phyloP scores from a whole-genome alignment of 129 eudicot genomes.

The Pseudognaphalium luteoalbum region DNA sequence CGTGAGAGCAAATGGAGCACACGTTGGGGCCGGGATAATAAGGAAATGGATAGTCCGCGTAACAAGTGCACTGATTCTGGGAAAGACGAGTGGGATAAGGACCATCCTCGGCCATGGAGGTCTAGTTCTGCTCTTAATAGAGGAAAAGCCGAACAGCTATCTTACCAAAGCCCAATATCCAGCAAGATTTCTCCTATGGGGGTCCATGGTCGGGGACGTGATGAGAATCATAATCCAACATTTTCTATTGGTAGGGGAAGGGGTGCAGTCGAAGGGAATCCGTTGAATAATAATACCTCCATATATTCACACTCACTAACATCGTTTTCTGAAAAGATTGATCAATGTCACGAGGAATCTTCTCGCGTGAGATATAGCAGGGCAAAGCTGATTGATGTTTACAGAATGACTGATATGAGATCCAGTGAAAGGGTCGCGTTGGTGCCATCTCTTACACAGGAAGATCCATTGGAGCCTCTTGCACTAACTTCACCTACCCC shows the following conservation, averaged over 20 bases:
- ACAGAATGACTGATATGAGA: conserved; percentile 59
- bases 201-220: conserved; percentile 80
- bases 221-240: conserved; percentile 48
- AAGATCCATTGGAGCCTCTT: conserved; percentile 73
- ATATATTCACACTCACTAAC: conserved; percentile 39
- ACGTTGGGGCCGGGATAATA: conserved; percentile 87
- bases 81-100: conserved; percentile 54
- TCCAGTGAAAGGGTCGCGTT: conserved; percentile 44
- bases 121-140: conserved; percentile 60
- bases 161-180: conserved; percentile 47
- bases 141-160: conserved; percentile 63
- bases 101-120: conserved; percentile 88
- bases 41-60: conserved; percentile 53
- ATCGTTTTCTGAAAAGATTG: conserved; percentile 30
- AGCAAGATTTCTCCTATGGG: conserved; percentile 52
- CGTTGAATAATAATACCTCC: conserved; percentile 25
- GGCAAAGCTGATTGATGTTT: conserved; percentile 71
- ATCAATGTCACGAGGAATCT: conserved; percentile 43
- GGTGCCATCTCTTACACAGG: conserved; percentile 79
- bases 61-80: conserved; percentile 38
- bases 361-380: conserved; percentile 56
- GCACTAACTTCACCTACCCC: conserved; percentile 68
- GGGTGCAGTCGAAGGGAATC: conserved; percentile 41
- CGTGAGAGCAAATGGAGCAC: conserved; percentile 92
- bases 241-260: conserved; percentile 72